Evolutionary conservation across 1,139 yeast species (phyloP).

Genomic region (Saccharomyces hybrid): DNA sequence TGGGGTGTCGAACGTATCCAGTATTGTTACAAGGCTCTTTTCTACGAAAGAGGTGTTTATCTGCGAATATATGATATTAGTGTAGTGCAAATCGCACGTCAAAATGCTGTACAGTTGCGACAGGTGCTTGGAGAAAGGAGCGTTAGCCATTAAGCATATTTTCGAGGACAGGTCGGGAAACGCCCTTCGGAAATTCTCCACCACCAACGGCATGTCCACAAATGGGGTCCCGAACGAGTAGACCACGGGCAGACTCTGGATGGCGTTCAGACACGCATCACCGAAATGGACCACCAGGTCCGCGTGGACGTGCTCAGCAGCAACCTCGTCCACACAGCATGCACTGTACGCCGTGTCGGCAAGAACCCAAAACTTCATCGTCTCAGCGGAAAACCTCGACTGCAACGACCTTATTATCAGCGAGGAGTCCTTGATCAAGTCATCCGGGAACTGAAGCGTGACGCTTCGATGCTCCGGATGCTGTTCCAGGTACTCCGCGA

Average conservation of each 20-base stretch:
- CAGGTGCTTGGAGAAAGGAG: slow-evolving; percentile 48
- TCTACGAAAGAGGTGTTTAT: slow-evolving; percentile 34
- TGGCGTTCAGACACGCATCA: slow-evolving; percentile 83
- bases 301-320: slow-evolving; percentile 86
- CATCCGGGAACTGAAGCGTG: slow-evolving; percentile 89
- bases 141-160: slow-evolving; percentile 59
- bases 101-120: slow-evolving; percentile 34
- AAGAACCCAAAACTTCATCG: slow-evolving; percentile 51
- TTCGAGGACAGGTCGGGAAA: slow-evolving; percentile 37
- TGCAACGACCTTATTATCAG: slow-evolving; percentile 47
- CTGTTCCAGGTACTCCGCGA: slow-evolving; percentile 36
- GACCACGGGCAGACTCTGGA: slow-evolving; percentile 61
- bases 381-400: slow-evolving; percentile 9
- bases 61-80: slow-evolving; percentile 45
- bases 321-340: slow-evolving; percentile 95
- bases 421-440: slow-evolving; percentile 69
- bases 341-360: slow-evolving; percentile 96
- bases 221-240: slow-evolving; percentile 70
- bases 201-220: slow-evolving; percentile 35
- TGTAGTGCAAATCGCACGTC: slow-evolving; percentile 33
- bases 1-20: slow-evolving; percentile 37
- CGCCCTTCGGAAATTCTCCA: slow-evolving; percentile 35
- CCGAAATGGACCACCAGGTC: slow-evolving; percentile 91
- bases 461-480: slow-evolving; percentile 41
- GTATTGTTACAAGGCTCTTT: slow-evolving; percentile 32